phyloP scores from a whole-genome alignment of 805 yeast genomes.

The Deakozyma indianensis region DNA sequence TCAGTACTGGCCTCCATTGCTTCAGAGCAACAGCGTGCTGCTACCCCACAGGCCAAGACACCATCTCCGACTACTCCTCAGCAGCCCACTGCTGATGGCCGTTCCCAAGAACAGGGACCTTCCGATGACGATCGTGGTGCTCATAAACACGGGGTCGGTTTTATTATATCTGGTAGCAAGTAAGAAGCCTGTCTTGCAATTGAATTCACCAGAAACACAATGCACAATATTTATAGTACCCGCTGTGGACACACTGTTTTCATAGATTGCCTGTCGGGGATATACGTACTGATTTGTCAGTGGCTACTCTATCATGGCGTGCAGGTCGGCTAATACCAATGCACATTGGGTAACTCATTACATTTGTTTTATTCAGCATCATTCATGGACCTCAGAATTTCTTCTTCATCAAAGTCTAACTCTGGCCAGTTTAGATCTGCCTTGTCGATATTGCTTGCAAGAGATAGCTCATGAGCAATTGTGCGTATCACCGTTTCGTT shows the following conservation, averaged over 20 bases:
- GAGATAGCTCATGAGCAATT: slow-evolving; percentile 43
- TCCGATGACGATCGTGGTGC: background rate
- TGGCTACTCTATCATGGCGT: too few relatives aligned
- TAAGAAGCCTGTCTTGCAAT: background rate
- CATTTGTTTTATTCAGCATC: background rate
- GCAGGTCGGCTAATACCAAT: too few relatives aligned
- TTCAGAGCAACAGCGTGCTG: background rate
- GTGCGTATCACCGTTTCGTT: slow-evolving; percentile 44
- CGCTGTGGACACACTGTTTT: background rate
- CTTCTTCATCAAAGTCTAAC: slow-evolving; percentile 12
- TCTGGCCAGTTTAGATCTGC: slow-evolving; percentile 13
- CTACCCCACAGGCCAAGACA: background rate
- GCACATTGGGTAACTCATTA: too few relatives aligned
- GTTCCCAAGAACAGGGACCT: background rate
- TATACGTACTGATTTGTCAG: too few relatives aligned
- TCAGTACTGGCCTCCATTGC: background rate
- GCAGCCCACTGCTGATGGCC: background rate
- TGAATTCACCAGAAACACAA: too few relatives aligned
- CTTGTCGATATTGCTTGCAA: slow-evolving; percentile 7
- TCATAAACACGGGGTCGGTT: background rate
- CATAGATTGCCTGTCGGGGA: background rate
- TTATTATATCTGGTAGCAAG: background rate
- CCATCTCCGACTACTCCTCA: background rate
- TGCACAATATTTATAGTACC: background rate
- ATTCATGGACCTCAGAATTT: background rate